phyloP scores from a whole-genome alignment of 306 rosid genomes.

The Trichosanthes truncata region DNA sequence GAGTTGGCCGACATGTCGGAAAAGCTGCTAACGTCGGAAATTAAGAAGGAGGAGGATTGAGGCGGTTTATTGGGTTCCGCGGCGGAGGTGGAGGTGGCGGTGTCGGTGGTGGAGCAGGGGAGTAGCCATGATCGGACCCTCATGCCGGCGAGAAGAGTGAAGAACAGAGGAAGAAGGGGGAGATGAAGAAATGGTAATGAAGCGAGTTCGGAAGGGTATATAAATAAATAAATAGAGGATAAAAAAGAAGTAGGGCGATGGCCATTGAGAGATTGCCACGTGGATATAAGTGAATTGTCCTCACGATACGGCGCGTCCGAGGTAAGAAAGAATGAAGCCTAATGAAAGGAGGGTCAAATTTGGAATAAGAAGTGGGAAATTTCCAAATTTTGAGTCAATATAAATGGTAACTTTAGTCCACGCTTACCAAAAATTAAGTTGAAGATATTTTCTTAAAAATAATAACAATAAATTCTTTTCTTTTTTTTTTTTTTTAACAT shows the following conservation, averaged over 20 bases:
- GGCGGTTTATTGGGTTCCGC: slow-evolving; percentile 11
- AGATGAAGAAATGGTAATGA: not conserved
- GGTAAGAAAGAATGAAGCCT: not conserved
- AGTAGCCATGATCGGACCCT: slow-evolving; percentile 25
- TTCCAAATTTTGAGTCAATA: not conserved
- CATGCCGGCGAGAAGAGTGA: slow-evolving; percentile 22
- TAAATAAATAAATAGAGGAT: not conserved
- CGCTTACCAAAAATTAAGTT: not conserved
- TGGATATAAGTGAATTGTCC: not conserved
- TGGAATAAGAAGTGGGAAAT: not conserved
- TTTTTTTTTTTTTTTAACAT: no score
- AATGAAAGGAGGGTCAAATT: not conserved
- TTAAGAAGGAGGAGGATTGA: not conserved
- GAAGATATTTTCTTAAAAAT: no score
- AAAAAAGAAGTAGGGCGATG: not conserved
- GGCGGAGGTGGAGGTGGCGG: slow-evolving; percentile 23
- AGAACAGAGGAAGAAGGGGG: not conserved
- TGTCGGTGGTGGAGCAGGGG: slow-evolving; percentile 8
- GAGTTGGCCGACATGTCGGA: slow-evolving; percentile 16
- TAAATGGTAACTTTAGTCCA: not conserved
- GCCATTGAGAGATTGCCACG: not conserved
- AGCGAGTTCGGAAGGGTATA: not conserved
- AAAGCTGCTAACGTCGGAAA: slow-evolving; percentile 21
- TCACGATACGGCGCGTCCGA: not conserved
- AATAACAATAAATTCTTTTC: no score